Percentiles rank a stretch among this genome's conserved stretches.
These are phyloP conservation scores for Cymbidium sinense DNA, from an alignment of 106 monocot species.

Conservation along the genomic window DNA sequence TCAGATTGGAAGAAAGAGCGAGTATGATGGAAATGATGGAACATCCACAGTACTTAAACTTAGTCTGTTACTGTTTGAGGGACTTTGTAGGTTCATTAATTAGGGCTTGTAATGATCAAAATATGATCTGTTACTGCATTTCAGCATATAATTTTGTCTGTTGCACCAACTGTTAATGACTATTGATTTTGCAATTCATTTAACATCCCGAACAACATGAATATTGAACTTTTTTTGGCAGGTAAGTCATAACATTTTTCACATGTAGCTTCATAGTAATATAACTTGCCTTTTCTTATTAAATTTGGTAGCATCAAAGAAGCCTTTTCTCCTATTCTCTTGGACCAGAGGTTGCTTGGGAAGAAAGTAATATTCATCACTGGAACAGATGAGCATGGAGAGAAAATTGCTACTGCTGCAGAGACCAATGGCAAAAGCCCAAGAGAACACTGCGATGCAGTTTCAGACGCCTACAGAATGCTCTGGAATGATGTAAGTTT, in stretches of 20 bases:
- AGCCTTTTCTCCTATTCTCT: conserved; percentile 4
- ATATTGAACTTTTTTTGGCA: not conserved
- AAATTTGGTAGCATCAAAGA: conserved; percentile 2
- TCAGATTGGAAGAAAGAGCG: not conserved
- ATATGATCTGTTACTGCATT: not conserved
- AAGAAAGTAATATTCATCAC: conserved; percentile 85
- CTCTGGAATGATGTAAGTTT: conserved; percentile 88
- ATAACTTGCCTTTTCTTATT: not conserved
- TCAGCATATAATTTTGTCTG: not conserved
- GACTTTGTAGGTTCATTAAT: not conserved
- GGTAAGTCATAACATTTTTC: not conserved
- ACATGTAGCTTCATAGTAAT: not conserved
- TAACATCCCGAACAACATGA: not conserved
- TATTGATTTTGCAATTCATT: not conserved
- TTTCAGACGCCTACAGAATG: conserved; percentile 58
- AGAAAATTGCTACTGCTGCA: conserved; percentile 91
- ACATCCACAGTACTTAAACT: not conserved
- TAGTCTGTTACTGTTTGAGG: not conserved
- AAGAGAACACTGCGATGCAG: conserved; percentile 61
- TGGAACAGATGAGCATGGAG: conserved; percentile 98
- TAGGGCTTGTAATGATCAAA: not conserved
- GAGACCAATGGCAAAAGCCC: conserved; percentile 58
- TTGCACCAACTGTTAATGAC: not conserved
- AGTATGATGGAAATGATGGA: not conserved
- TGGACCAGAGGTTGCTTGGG: conserved; percentile 60